Evolutionary conservation across 2,329 filamentous ascomycete species (phyloP).

Genomic region (Phialophora expanda): DNA sequence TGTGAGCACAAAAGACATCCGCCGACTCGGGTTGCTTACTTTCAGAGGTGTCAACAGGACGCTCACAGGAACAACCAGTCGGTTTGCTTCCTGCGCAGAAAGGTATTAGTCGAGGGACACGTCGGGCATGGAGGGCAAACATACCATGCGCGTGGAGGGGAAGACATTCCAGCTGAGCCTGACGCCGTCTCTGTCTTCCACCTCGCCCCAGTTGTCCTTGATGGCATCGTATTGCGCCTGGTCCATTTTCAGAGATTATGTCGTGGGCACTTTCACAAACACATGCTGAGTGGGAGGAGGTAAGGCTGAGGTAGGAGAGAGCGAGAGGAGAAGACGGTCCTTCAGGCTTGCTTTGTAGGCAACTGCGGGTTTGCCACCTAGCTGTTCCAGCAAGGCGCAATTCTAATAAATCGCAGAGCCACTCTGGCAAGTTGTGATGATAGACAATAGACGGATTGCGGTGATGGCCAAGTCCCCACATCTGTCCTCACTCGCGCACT

Average conservation of each 20-base stretch:
- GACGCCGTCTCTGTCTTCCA: conserved; percentile 95
- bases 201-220: conserved; percentile 95
- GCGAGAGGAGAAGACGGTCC: background rate
- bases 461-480: conserved; percentile 22
- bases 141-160: conserved; percentile 93
- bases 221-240: conserved; percentile 71
- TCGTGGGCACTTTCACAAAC: conserved; percentile 29
- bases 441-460: conserved; percentile 11
- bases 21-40: conserved; percentile 46
- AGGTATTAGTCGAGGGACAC: conserved; percentile 39
- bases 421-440: conserved; percentile 29
- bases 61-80: conserved; percentile 93
- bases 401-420: conserved; percentile 15
- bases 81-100: conserved; percentile 77
- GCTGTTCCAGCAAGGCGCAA: background rate
- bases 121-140: background rate
- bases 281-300: conserved; percentile 28
- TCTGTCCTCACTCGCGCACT: conserved; percentile 4
- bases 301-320: conserved; percentile 1
- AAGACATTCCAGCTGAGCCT: conserved; percentile 99
- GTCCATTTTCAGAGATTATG: conserved; percentile 67
- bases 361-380: conserved; percentile 11
- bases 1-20: conserved; percentile 68
- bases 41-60: conserved; percentile 96
- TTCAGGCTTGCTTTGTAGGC: background rate